phyloP scores from a whole-genome alignment of 176 grass and related monocot genomes.

The Guadua angustifolia region DNA sequence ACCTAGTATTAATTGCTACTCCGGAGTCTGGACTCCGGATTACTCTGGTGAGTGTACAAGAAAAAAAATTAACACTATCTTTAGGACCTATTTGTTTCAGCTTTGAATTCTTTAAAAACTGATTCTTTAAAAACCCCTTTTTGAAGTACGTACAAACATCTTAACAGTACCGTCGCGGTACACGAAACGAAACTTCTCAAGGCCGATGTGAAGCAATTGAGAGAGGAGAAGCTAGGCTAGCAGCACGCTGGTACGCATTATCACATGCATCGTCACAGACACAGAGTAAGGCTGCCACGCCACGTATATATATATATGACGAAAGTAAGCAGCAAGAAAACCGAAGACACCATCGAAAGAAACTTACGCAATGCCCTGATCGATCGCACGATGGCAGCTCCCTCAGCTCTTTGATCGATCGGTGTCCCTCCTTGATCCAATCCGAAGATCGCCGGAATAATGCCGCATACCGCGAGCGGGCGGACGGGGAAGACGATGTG shows the following conservation, averaged over 20 bases:
- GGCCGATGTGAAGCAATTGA: background rate
- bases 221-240: too few relatives aligned
- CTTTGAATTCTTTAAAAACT: too few relatives aligned
- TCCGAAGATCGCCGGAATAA: background rate
- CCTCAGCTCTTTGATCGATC: background rate
- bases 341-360: background rate
- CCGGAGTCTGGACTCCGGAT: background rate
- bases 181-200: background rate
- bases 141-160: background rate
- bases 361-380: background rate
- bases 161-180: background rate
- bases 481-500: too few relatives aligned
- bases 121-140: too few relatives aligned
- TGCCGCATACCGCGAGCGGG: too few relatives aligned
- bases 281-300: too few relatives aligned
- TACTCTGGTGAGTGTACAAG: background rate
- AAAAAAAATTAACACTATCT: background rate
- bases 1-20: background rate
- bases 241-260: too few relatives aligned
- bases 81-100: too few relatives aligned
- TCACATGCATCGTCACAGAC: too few relatives aligned
- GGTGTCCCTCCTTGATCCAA: background rate
- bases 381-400: background rate
- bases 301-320: too few relatives aligned
- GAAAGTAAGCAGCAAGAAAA: too few relatives aligned